Base-by-base conservation (phyloP, 2,329 filamentous ascomycete species). In the Nemania abortiva region DNA sequence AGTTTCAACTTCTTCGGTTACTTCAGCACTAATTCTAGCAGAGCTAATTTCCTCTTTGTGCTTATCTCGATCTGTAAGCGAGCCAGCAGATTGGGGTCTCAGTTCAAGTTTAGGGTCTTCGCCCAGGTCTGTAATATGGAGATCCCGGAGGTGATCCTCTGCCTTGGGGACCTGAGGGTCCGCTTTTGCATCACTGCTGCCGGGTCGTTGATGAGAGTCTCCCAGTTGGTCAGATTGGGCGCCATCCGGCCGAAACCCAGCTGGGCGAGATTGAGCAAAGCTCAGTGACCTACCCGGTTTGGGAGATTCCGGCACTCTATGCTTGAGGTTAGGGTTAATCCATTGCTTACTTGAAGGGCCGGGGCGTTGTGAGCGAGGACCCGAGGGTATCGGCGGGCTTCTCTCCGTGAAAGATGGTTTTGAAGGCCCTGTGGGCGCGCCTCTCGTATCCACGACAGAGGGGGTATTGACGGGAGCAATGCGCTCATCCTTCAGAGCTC, bases 311-410 rank as follows among this genome's bases (percentile, higher is more conserved):
- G 86, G 84, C 0, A 80, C 77, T 66, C 77, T 73, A 52, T 86
- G 86, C 76, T 85, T 87, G 4, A 86, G 73, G 31, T 82, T 84
- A 3, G 86, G 85, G 59, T 88, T 88, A 66, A 87, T 86, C 87
- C 87, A 89, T 76, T 89, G 87, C 73, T 88, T 88, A 75, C 86
- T 88, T 0, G 86, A 86, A 18, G 85, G 83, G 6, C 86, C 83
- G 22, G 78, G 68, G 73, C 82, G 85, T 67, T 87, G 86, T 18
- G 84, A 84, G 42, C 87, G 84, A 39, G 87, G 87, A 10, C 86
- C 87, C 2, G 86, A 81, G 2, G 87, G 86, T 56, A 89, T 86
- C 6, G 83, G 77, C 9, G 83, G 82, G 65, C 82, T 83, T 24
- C 84, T 83, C 50, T 86, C 82, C 10, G 77, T 69, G 20, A 81